Evolutionary conservation across 2,329 filamentous ascomycete genomes (phyloP), one percentile per base, ranked within the genome.

Genomic region (Aspergillus fumigatus): DNA sequence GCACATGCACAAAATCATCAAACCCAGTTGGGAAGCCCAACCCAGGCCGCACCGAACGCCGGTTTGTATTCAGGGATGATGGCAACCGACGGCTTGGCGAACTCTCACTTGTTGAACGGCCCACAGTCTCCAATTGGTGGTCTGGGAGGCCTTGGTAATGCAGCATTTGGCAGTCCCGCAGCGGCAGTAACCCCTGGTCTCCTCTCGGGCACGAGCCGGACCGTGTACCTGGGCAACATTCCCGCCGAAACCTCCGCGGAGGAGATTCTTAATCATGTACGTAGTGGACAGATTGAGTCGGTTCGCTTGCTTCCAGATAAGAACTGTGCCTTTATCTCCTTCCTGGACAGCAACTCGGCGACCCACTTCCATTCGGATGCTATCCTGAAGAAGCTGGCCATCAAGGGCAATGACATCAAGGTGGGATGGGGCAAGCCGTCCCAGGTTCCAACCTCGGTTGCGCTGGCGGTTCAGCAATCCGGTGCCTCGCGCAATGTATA

Each of bases 251-350:
- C 94, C 7, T 88, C 90, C 51, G 93, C 94, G 8, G 94, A 99
- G 78, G 94, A 99, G 78, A 96, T 99, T 62, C 80, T 99, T 55
- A 89, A 92, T 62, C 94, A 99, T 70, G 94, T 99, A 58, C 86
- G 94, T 62, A 97, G 94, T 75, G 94, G 94, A 25, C 94, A 97
- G 73, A 97, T 99, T 68, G 94, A 99, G 80, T 97, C 94, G n/a
- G 94, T 99, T 53, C 89, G 94, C 66, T 84, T 99, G 63, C 82
- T 99, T 54, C 91, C 93, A 25, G 94, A 99, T 78, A 99, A 97
- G 90, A 99, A 97, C 82, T 99, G 94, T 72, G 94, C 94, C 57
- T 99, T 99, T 82, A 97, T 99, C 73, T 99, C 94, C 7, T 99
- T 99, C 80, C 82, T 99, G 63, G 94, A 99, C 71, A 92, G 92